These are phyloP conservation scores for Pogostemon cablin DNA, from an alignment of 257 asterid genomes.

Conservation along the genomic window DNA sequence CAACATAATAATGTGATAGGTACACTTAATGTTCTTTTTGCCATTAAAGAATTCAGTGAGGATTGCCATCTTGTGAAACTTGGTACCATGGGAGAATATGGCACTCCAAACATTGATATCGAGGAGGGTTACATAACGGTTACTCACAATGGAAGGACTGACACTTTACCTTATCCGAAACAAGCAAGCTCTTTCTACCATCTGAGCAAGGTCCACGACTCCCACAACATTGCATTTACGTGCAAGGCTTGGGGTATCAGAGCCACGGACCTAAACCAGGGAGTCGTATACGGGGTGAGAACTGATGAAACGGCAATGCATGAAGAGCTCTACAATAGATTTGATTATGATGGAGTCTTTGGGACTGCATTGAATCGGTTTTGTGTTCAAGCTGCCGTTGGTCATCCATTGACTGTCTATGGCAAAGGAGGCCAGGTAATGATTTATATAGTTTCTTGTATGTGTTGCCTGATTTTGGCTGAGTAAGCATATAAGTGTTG, in stretches of 20 bases:
- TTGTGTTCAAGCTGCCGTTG: slow-evolving; percentile 96
- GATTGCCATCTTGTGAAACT: slow-evolving; percentile 97
- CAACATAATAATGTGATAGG: slow-evolving; percentile 94
- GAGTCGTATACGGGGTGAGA: slow-evolving; percentile 89
- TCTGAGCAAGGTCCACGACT: slow-evolving; percentile 92
- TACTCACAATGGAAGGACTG: slow-evolving; percentile 89
- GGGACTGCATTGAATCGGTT: slow-evolving; percentile 97
- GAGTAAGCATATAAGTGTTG: not conserved
- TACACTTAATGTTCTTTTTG: slow-evolving; percentile 85
- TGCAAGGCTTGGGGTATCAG: slow-evolving; percentile 98
- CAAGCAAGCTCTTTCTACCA: slow-evolving; percentile 96
- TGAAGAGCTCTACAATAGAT: slow-evolving; percentile 76
- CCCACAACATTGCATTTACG: slow-evolving; percentile 89
- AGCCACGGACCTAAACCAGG: slow-evolving; percentile 95
- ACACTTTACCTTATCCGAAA: slow-evolving; percentile 92
- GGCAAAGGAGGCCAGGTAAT: slow-evolving; percentile 99
- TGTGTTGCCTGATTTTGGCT: not conserved
- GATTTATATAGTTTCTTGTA: not conserved
- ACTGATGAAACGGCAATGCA: slow-evolving; percentile 93
- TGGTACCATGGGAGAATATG: slow-evolving; percentile 99
- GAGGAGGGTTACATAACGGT: slow-evolving; percentile 95
- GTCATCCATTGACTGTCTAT: slow-evolving; percentile 91
- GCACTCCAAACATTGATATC: slow-evolving; percentile 93
- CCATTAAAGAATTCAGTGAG: slow-evolving; percentile 82
- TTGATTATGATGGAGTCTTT: slow-evolving; percentile 86